A percentile compares a stretch with the other conserved stretches of the same genome.
Evolutionary conservation across 768 basidiomycete species (phyloP).

Genomic region (Mycena epipterygia): DNA sequence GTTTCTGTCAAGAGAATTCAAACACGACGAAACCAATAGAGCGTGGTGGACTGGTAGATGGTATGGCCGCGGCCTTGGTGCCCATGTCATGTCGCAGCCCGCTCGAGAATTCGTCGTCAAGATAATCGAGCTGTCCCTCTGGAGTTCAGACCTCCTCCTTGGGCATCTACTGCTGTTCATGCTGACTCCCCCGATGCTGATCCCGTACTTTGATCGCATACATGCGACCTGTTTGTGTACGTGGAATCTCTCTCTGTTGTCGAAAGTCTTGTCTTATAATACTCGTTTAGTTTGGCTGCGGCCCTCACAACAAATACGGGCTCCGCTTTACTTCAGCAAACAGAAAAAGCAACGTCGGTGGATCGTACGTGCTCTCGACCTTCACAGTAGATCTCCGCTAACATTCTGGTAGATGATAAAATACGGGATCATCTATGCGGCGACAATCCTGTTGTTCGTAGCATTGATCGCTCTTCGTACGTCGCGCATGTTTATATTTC

Average conservation of each 20-base stretch:
- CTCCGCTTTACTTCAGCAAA: slow-evolving; percentile 91
- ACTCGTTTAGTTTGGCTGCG: slow-evolving; percentile 86
- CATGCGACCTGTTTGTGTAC: slow-evolving; percentile 93
- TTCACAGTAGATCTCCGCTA: slow-evolving; percentile 11
- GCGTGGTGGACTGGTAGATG: slow-evolving; percentile 99
- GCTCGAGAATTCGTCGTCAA: slow-evolving; percentile 98
- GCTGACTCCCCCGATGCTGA: slow-evolving; percentile 87
- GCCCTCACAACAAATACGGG: slow-evolving; percentile 93
- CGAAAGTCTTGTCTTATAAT: slow-evolving; percentile 36
- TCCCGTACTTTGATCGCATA: slow-evolving; percentile 92
- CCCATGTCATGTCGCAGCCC: slow-evolving; percentile 96
- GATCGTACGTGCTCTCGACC: slow-evolving; percentile 71
- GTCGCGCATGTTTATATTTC: slow-evolving; percentile 43
- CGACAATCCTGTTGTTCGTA: slow-evolving; percentile 77
- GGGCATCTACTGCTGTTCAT: slow-evolving; percentile 92
- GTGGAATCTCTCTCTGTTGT: slow-evolving; percentile 45
- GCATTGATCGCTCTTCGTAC: slow-evolving; percentile 84
- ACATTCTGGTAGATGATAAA: slow-evolving; percentile 73
- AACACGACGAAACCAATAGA: slow-evolving; percentile 98
- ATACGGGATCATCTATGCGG: slow-evolving; percentile 84
- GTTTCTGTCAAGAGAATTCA: slow-evolving; percentile 97
- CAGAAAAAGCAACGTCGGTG: slow-evolving; percentile 91
- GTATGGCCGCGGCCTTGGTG: slow-evolving; percentile 95
- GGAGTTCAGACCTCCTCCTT: slow-evolving; percentile 94
- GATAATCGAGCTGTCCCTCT: slow-evolving; percentile 94